These are phyloP conservation scores for Setomelanomma holmii DNA, from an alignment of 2,329 filamentous ascomycete genomes.

Conservation along the genomic window DNA sequence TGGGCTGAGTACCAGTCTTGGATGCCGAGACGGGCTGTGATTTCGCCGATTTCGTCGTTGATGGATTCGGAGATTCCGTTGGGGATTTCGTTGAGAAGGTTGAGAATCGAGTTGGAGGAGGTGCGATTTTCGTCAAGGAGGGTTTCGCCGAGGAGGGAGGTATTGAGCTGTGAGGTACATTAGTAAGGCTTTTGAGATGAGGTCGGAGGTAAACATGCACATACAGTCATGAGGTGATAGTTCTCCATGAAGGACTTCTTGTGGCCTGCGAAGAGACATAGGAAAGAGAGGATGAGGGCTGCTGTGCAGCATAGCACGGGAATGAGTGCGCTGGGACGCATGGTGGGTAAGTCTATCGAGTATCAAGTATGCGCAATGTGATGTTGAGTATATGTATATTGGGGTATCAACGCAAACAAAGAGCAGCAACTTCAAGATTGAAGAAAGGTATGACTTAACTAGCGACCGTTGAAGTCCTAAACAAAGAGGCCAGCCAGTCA, in stretches of 20 bases:
- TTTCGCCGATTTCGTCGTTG: slow-evolving; percentile 52
- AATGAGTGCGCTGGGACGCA: slow-evolving; percentile 59
- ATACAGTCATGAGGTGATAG: slow-evolving; percentile 64
- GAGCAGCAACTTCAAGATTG: background rate
- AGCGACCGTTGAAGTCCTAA: background rate
- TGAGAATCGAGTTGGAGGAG: slow-evolving; percentile 33
- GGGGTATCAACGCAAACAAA: background rate
- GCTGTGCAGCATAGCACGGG: slow-evolving; percentile 59
- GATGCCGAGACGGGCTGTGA: slow-evolving; percentile 60
- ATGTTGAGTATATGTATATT: background rate
- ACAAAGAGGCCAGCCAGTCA: slow-evolving; percentile 9
- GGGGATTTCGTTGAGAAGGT: slow-evolving; percentile 46
- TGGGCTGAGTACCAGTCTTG: slow-evolving; percentile 69
- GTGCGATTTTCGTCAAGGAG: slow-evolving; percentile 40
- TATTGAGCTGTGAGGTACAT: slow-evolving; percentile 57
- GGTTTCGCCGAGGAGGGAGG: slow-evolving; percentile 60
- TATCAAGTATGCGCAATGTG: slow-evolving; percentile 3
- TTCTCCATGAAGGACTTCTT: slow-evolving; percentile 64
- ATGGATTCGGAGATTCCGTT: slow-evolving; percentile 38
- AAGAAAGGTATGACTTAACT: background rate
- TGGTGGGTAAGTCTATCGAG: slow-evolving; percentile 25
- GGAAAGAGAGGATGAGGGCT: slow-evolving; percentile 64
- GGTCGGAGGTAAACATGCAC: slow-evolving; percentile 2
- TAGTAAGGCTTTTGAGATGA: too few species aligned
- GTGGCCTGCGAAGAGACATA: slow-evolving; percentile 68